phyloP scores from a whole-genome alignment of 495 filamentous ascomycete genomes.

The Jackrogersella minutella region DNA sequence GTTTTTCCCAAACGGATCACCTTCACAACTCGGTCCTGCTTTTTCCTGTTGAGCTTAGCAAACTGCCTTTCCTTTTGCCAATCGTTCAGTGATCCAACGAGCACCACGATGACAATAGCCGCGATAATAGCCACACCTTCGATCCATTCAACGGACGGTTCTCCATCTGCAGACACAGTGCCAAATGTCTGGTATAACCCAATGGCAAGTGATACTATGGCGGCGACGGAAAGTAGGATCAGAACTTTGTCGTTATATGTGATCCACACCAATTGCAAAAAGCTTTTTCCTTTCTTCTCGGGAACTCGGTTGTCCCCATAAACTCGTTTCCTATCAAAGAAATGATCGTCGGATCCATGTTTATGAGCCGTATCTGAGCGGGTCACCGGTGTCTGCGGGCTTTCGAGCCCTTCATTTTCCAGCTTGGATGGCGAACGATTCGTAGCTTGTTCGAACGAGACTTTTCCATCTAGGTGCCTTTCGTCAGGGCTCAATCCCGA shows the following conservation, averaged over 20 bases:
- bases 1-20: slow-evolving; percentile 79
- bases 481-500: slow-evolving; percentile 75
- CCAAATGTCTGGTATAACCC: slow-evolving; percentile 74
- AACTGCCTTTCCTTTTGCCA: slow-evolving; percentile 85
- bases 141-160: slow-evolving; percentile 73
- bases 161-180: slow-evolving; percentile 50
- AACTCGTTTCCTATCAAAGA: slow-evolving; percentile 72
- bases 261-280: slow-evolving; percentile 81
- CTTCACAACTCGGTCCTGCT: slow-evolving; percentile 81
- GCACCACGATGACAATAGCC: slow-evolving; percentile 77
- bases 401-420: slow-evolving; percentile 44
- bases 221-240: slow-evolving; percentile 76
- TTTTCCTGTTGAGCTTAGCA: slow-evolving; percentile 78
- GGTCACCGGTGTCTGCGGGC: slow-evolving; percentile 45
- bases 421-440: slow-evolving; percentile 40
- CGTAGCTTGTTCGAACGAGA: slow-evolving; percentile 70
- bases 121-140: slow-evolving; percentile 82
- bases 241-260: slow-evolving; percentile 89
- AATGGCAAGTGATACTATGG: slow-evolving; percentile 73
- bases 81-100: slow-evolving; percentile 78
- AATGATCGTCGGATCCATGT: slow-evolving; percentile 47
- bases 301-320: slow-evolving; percentile 77
- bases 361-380: slow-evolving; percentile 22
- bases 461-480: slow-evolving; percentile 59
- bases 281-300: slow-evolving; percentile 73